A percentile compares a stretch with the other conserved stretches of the same genome.
These are phyloP conservation scores for Naumovozyma baii DNA, from an alignment of 805 yeast species.

Conservation along the genomic window DNA sequence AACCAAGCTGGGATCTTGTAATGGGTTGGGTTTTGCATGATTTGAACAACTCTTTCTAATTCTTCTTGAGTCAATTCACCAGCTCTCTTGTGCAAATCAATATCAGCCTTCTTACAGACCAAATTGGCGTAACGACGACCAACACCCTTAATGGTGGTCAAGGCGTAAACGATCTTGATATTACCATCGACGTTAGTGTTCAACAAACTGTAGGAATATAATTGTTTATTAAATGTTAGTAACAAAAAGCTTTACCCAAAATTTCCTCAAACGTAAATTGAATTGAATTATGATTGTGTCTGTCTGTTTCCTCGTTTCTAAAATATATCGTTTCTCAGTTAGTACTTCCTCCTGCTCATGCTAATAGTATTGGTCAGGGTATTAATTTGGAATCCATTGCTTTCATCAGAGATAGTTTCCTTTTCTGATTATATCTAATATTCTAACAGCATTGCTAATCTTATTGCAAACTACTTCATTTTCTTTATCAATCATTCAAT, in stretches of 20 bases:
- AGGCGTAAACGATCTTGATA: constrained; percentile 99
- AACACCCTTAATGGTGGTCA: constrained; percentile 99
- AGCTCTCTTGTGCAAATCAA: constrained; percentile 96
- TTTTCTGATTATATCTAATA: too few relatives aligned
- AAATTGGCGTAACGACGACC: constrained; percentile 99
- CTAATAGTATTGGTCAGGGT: too few relatives aligned
- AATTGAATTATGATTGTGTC: background rate
- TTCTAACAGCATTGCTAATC: too few relatives aligned
- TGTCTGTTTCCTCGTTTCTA: background rate
- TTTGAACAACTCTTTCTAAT: constrained; percentile 98
- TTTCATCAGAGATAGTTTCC: too few relatives aligned
- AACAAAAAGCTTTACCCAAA: background rate
- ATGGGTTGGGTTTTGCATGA: constrained; percentile 99
- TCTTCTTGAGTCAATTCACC: constrained; percentile 99
- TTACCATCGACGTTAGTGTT: constrained; percentile 99
- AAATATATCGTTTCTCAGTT: too few relatives aligned
- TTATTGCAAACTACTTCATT: too few relatives aligned
- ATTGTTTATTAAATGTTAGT: background rate
- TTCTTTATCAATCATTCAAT: too few relatives aligned
- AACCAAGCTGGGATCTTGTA: constrained; percentile 99
- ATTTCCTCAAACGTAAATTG: background rate
- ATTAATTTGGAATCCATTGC: too few relatives aligned
- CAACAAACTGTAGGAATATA: constrained; percentile 68
- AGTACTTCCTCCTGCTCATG: too few relatives aligned
- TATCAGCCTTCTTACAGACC: constrained; percentile 99